These are phyloP conservation scores for Kandelia obovata DNA, from an alignment of 345 rosid species.

Conservation along the genomic window DNA sequence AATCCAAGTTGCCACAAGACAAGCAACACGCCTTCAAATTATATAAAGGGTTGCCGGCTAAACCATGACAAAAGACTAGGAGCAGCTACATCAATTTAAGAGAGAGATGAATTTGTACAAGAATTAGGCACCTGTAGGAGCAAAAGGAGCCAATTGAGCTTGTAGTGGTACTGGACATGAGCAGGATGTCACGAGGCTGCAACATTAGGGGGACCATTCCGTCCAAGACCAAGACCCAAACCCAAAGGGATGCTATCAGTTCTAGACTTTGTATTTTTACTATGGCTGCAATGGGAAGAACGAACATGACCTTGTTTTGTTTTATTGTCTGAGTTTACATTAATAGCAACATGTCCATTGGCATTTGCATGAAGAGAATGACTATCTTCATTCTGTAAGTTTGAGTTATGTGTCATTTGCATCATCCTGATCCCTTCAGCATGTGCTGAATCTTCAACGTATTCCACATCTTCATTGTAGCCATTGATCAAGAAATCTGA, in stretches of 20 bases:
- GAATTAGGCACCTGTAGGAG: too few species aligned
- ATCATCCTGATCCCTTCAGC: slow-evolving; percentile 77
- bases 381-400: slow-evolving; percentile 40
- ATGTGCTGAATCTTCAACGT: slow-evolving; percentile 40
- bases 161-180: background rate
- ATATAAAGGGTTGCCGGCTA: too few species aligned
- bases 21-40: too few species aligned
- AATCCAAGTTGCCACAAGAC: too few species aligned
- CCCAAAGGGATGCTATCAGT: slow-evolving; percentile 54
- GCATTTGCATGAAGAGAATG: slow-evolving; percentile 44
- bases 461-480: slow-evolving; percentile 73
- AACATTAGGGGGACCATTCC: slow-evolving; percentile 35
- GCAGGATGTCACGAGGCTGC: slow-evolving; percentile 12
- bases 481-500: slow-evolving; percentile 82
- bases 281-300: slow-evolving; percentile 54
- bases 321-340: slow-evolving; percentile 37
- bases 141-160: background rate
- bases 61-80: too few species aligned
- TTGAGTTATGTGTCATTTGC: slow-evolving; percentile 55
- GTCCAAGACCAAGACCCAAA: slow-evolving; percentile 70
- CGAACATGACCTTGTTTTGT: slow-evolving; percentile 45
- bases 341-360: slow-evolving; percentile 60
- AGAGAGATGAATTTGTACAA: too few species aligned
- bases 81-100: too few species aligned
- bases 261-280: slow-evolving; percentile 35